A percentile compares a stretch with the other conserved stretches of the same genome.
phyloP scores from a whole-genome alignment of 768 basidiomycete genomes.

The Zangia roseola region DNA sequence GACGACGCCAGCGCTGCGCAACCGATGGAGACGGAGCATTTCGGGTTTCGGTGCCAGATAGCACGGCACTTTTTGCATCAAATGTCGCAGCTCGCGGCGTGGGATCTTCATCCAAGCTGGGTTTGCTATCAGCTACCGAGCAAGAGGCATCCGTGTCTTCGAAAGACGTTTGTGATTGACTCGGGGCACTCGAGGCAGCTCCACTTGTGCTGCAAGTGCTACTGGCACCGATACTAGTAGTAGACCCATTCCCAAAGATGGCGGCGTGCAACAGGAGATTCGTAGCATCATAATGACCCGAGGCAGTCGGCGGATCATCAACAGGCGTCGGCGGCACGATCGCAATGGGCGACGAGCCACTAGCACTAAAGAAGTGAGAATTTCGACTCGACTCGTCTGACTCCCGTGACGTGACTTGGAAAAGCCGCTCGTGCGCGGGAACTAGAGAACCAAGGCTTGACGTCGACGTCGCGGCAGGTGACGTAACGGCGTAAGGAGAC shows the following conservation, averaged over 20 bases:
- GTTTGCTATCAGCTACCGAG: conserved; percentile 6
- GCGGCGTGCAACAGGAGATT: conserved; percentile 2
- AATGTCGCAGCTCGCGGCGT: conserved; percentile 27
- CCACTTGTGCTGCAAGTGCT: background rate
- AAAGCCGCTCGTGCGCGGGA: conserved; percentile 25
- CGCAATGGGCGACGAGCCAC: conserved; percentile 8
- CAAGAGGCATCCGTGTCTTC: conserved; percentile 5
- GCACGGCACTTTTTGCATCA: background rate
- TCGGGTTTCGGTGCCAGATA: background rate
- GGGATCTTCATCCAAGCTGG: conserved; percentile 19
- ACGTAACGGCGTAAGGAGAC: conserved; percentile 14
- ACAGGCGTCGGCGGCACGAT: background rate
- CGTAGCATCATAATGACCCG: background rate
- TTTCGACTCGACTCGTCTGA: conserved; percentile 3
- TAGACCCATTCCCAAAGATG: conserved; percentile 7
- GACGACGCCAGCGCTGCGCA: conserved; percentile 5
- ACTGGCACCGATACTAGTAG: conserved; percentile 2
- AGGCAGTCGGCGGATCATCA: background rate
- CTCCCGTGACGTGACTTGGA: conserved; percentile 15
- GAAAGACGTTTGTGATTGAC: conserved; percentile 1
- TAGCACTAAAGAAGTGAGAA: background rate
- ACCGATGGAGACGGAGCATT: background rate
- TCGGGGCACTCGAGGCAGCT: background rate
- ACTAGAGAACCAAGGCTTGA: conserved; percentile 32
- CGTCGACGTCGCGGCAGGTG: conserved; percentile 23